A percentile compares a stretch with the other conserved stretches of the same genome.
Conservation (phyloP, 306 rosid species). For the Dryas octopetala region DNA sequence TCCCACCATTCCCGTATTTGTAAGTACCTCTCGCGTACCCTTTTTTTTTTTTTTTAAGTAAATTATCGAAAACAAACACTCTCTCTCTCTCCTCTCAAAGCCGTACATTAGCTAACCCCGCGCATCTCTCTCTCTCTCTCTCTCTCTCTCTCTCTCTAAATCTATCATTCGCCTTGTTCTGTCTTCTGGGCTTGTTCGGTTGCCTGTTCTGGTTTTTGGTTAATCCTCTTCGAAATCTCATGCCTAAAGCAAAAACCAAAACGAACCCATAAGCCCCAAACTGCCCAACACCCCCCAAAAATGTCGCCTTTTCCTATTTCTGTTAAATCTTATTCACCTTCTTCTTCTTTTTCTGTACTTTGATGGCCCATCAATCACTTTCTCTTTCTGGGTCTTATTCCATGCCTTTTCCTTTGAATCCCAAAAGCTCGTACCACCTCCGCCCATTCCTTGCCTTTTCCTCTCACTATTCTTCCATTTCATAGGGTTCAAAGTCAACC, state of each 20-base stretch:
- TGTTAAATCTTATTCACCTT: neutral
- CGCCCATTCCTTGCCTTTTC: constrained; percentile 17
- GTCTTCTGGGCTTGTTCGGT: neutral
- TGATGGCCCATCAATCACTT: constrained; percentile 25
- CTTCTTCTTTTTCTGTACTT: neutral
- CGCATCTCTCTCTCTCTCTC: neutral
- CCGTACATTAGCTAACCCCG: constrained; percentile 18
- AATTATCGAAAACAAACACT: constrained; percentile 1
- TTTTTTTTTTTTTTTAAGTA: neutral
- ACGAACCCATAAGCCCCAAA: neutral
- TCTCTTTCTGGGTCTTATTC: neutral
- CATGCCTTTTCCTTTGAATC: constrained; percentile 36
- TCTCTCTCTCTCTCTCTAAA: neutral
- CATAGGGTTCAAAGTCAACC: constrained; percentile 38
- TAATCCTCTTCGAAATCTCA: neutral
- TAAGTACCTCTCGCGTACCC: neutral
- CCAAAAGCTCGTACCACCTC: constrained; percentile 19
- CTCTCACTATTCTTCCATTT: neutral
- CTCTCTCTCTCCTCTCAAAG: neutral
- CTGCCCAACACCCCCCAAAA: neutral
- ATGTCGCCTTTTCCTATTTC: neutral
- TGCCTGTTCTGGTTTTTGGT: constrained; percentile 6
- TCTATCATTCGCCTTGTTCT: neutral
- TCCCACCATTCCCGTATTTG: neutral
- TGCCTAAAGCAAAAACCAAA: neutral